Evolutionary conservation across 768 basidiomycete genomes (phyloP).

Genomic region (Termitomyces sp.): DNA sequence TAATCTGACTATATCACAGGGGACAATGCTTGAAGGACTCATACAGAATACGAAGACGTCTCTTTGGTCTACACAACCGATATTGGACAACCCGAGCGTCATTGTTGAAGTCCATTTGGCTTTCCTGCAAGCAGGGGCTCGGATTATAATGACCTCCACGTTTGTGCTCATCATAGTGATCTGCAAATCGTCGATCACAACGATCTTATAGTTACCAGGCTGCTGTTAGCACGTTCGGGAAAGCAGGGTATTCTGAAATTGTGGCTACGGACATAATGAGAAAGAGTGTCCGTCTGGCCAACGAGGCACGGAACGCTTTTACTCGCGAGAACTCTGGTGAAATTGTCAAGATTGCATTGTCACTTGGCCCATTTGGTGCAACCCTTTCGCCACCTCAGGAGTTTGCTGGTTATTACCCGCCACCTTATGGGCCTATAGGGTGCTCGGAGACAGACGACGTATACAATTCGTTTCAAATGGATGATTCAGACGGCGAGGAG

Average conservation of each 20-base stretch:
- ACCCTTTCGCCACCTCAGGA: conserved; percentile 66
- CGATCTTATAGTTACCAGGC: conserved; percentile 60
- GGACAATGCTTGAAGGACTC: conserved; percentile 57
- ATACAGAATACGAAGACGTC: conserved; percentile 49
- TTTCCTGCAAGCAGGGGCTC: conserved; percentile 66
- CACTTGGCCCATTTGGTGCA: conserved; percentile 74
- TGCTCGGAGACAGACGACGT: conserved; percentile 36
- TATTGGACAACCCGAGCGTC: conserved; percentile 49
- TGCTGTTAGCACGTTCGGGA: conserved; percentile 50
- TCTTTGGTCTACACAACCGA: conserved; percentile 71
- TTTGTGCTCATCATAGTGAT: conserved; percentile 22
- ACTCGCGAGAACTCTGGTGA: conserved; percentile 19
- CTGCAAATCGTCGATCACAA: not conserved
- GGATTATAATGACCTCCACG: conserved; percentile 70
- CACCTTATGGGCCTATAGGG: conserved; percentile 66
- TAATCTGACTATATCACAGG: conserved; percentile 36
- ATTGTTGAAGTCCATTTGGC: conserved; percentile 59
- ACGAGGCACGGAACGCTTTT: conserved; percentile 38
- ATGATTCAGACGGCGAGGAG: conserved; percentile 27
- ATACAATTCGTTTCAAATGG: conserved; percentile 39
- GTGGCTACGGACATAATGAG: conserved; percentile 50
- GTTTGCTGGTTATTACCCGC: conserved; percentile 73
- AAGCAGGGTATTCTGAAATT: conserved; percentile 46
- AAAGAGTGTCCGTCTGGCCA: conserved; percentile 51
- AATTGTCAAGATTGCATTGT: conserved; percentile 58